phyloP scores from a whole-genome alignment of 768 basidiomycete species.

The Erythrobasidium yunnanense region DNA sequence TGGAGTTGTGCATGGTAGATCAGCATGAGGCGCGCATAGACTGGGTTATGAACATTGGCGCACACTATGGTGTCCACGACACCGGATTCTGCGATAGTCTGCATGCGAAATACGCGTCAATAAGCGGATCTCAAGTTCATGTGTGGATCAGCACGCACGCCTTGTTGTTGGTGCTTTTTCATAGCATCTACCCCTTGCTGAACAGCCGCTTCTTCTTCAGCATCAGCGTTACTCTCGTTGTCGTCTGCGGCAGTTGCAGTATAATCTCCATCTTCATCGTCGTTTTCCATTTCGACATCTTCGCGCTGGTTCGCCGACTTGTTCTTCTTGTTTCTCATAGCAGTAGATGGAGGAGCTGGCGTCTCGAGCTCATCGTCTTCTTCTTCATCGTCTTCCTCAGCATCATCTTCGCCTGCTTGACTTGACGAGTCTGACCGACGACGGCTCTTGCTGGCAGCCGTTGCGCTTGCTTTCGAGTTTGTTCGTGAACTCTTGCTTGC shows the following conservation, averaged over 20 bases:
- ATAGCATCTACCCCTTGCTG: neutral
- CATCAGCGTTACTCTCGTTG: neutral
- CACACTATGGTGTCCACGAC: slow-evolving; percentile 77
- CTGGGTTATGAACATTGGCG: too few species aligned
- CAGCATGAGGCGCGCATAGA: too few species aligned
- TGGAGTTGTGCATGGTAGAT: neutral
- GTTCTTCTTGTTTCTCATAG: neutral
- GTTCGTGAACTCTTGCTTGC: too few species aligned
- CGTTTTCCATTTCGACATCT: neutral
- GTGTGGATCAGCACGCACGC: too few species aligned
- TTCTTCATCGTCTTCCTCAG: neutral
- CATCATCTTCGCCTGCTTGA: too few species aligned
- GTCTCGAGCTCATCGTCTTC: slow-evolving; percentile 6
- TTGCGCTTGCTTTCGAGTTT: too few species aligned
- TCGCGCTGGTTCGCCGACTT: neutral
- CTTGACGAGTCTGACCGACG: too few species aligned
- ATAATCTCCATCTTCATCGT: neutral
- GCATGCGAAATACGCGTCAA: neutral
- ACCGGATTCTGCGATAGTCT: slow-evolving; percentile 75
- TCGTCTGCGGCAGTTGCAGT: neutral
- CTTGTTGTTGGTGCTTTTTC: neutral
- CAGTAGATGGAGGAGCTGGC: neutral
- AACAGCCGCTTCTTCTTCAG: neutral
- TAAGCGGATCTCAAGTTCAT: too few species aligned
- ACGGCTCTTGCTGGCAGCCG: too few species aligned